phyloP scores from a whole-genome alignment of 441 rosid genomes.

The Isatis lusitanica region DNA sequence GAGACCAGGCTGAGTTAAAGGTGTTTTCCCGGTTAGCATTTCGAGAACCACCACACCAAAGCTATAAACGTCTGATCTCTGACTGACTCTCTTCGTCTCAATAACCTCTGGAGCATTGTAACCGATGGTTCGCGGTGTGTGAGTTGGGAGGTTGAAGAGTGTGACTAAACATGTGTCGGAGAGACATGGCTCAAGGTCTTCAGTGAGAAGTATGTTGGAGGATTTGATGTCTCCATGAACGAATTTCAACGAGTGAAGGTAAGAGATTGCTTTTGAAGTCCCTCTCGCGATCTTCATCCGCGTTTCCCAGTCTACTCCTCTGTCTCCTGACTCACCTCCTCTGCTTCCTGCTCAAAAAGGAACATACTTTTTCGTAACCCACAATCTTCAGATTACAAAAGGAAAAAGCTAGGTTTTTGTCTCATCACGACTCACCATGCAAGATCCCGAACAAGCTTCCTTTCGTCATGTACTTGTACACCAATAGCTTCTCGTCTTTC shows the following conservation, averaged over 20 bases:
- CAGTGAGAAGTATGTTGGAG: constrained; percentile 55
- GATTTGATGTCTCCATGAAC: constrained; percentile 71
- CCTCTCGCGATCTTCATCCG: constrained; percentile 56
- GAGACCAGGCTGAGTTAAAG: constrained; percentile 50
- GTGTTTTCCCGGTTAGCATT: constrained; percentile 62
- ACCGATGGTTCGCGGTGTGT: constrained; percentile 49
- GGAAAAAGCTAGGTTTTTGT: neutral
- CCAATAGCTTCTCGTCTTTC: constrained; percentile 62
- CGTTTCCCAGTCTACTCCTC: constrained; percentile 57
- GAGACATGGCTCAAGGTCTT: constrained; percentile 55
- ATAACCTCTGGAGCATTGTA: constrained; percentile 65
- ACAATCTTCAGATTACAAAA: constrained; percentile 7
- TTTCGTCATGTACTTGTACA: constrained; percentile 51
- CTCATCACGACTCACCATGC: constrained; percentile 46
- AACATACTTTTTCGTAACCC: neutral
- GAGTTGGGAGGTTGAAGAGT: constrained; percentile 48
- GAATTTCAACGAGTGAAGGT: constrained; percentile 51
- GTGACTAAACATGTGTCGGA: constrained; percentile 58
- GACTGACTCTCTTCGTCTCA: constrained; percentile 49
- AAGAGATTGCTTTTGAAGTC: constrained; percentile 54
- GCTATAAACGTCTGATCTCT: constrained; percentile 71
- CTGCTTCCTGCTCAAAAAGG: constrained; percentile 40
- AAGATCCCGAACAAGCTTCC: constrained; percentile 60
- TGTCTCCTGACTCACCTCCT: constrained; percentile 23
- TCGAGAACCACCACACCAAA: constrained; percentile 70